Evolutionary conservation across 169 alveolate genomes (phyloP).

Genomic region (Amoebophrya sp.): DNA sequence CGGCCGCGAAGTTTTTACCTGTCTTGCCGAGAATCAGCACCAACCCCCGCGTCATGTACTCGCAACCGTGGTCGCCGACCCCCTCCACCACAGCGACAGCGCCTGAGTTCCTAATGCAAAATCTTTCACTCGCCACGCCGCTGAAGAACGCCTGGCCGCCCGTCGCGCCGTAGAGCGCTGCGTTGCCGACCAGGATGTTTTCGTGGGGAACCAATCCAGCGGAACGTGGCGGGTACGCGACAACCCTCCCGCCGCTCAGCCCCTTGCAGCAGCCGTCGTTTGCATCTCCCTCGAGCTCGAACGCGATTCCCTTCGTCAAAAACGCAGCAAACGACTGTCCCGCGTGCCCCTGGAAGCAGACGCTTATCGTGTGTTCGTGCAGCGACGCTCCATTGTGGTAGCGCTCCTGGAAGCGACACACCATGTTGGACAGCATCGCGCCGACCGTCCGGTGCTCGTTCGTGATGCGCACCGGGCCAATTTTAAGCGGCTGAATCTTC

Average conservation of each 20-base stretch:
- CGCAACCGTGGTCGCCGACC: constrained; percentile 60
- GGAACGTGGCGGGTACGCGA: constrained; percentile 39
- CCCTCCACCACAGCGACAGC: constrained; percentile 62
- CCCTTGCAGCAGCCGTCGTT: constrained; percentile 58
- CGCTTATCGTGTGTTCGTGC: background rate
- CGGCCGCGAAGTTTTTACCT: constrained; percentile 61
- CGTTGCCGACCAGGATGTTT: constrained; percentile 51
- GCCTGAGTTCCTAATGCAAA: constrained; percentile 56
- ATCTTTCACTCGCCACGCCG: constrained; percentile 60
- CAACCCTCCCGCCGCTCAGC: constrained; percentile 48
- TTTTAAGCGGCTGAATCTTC: too few relatives aligned
- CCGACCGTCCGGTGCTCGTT: constrained; percentile 54
- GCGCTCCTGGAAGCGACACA: background rate
- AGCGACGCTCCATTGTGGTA: background rate
- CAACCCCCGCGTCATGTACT: constrained; percentile 61
- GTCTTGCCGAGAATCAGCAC: constrained; percentile 50
- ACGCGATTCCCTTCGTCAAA: constrained; percentile 42
- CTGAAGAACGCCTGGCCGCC: constrained; percentile 52
- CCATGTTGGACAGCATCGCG: constrained; percentile 45
- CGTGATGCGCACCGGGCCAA: constrained; percentile 40
- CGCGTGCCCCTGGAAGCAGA: constrained; percentile 7
- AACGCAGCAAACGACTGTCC: constrained; percentile 47
- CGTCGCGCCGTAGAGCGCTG: constrained; percentile 57
- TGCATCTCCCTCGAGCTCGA: constrained; percentile 55
- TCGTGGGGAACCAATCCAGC: constrained; percentile 24